These are phyloP conservation scores for Penicillium longicatenatum DNA, from an alignment of 495 filamentous ascomycete species.

Conservation along the genomic window DNA sequence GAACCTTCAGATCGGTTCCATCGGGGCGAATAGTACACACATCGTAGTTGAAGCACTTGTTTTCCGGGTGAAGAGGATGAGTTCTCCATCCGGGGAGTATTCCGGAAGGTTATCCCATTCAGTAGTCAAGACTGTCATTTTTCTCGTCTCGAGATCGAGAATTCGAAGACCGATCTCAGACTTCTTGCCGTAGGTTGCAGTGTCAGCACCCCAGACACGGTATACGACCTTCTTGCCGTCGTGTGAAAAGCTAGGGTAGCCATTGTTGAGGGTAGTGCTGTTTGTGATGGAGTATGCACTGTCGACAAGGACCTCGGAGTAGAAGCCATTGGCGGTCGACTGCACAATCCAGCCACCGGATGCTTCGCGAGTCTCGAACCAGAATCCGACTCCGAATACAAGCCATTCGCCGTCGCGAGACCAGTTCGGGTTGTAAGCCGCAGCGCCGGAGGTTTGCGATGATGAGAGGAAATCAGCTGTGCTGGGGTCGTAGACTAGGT, in stretches of 20 bases:
- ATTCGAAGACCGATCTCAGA: slow-evolving; percentile 30
- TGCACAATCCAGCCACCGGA: slow-evolving; percentile 28
- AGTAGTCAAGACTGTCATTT: slow-evolving; percentile 27
- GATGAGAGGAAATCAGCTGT: slow-evolving; percentile 12
- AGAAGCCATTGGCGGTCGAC: slow-evolving; percentile 25
- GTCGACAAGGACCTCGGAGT: slow-evolving; percentile 25
- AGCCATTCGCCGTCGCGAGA: slow-evolving; percentile 32
- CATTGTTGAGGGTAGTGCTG: slow-evolving; percentile 25
- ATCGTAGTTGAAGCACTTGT: slow-evolving; percentile 34
- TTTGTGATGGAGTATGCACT: slow-evolving; percentile 14
- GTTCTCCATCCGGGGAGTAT: slow-evolving; percentile 33
- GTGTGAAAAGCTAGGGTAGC: slow-evolving; percentile 33
- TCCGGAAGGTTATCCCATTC: slow-evolving; percentile 35
- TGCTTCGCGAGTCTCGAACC: slow-evolving; percentile 30
- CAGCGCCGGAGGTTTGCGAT: slow-evolving; percentile 15
- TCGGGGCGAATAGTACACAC: slow-evolving; percentile 41
- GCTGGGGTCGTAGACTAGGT: slow-evolving; percentile 16
- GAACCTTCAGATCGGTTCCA: slow-evolving; percentile 32
- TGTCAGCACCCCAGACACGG: slow-evolving; percentile 30
- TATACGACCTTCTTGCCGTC: slow-evolving; percentile 35
- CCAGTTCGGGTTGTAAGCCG: slow-evolving; percentile 34
- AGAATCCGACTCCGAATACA: slow-evolving; percentile 33
- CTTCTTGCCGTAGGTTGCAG: slow-evolving; percentile 16
- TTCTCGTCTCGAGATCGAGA: slow-evolving; percentile 28
- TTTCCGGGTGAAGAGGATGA: slow-evolving; percentile 36